These are phyloP conservation scores for Colletotrichum higginsianum DNA, from an alignment of 2,329 filamentous ascomycete species.

Conservation along the genomic window DNA sequence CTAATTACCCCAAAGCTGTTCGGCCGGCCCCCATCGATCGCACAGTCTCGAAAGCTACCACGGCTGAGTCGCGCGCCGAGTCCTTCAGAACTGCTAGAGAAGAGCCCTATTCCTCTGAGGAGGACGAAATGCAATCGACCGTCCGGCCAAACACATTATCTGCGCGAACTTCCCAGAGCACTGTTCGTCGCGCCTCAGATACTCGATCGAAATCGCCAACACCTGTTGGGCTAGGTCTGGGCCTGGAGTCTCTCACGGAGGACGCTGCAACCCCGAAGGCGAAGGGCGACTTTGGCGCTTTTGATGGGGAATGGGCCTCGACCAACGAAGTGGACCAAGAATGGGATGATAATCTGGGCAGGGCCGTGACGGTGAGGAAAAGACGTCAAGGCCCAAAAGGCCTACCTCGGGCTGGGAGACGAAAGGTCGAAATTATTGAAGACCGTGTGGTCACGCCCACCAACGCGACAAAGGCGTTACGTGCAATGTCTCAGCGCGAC, in stretches of 20 bases:
- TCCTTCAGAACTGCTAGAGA: slow-evolving; percentile 83
- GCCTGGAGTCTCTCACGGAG: slow-evolving; percentile 47
- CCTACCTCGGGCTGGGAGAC: slow-evolving; percentile 45
- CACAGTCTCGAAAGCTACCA: slow-evolving; percentile 66
- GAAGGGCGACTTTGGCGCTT: slow-evolving; percentile 66
- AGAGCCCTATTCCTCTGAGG: slow-evolving; percentile 73
- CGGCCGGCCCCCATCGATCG: slow-evolving; percentile 66
- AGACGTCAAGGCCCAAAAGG: slow-evolving; percentile 49
- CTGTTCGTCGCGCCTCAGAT: slow-evolving; percentile 57
- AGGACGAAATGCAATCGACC: slow-evolving; percentile 64
- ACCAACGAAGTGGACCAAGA: slow-evolving; percentile 65
- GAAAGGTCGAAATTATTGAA: slow-evolving; percentile 60
- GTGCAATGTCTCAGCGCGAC: slow-evolving; percentile 63
- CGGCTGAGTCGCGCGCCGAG: slow-evolving; percentile 73
- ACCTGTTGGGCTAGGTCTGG: slow-evolving; percentile 35
- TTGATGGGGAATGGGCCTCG: slow-evolving; percentile 72
- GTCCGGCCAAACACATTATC: slow-evolving; percentile 58
- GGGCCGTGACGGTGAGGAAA: slow-evolving; percentile 69
- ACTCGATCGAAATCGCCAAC: slow-evolving; percentile 44
- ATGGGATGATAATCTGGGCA: slow-evolving; percentile 68
- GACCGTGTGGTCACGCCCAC: slow-evolving; percentile 64
- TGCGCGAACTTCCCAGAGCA: slow-evolving; percentile 60
- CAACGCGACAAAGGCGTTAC: slow-evolving; percentile 65
- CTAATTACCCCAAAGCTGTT: slow-evolving; percentile 59
- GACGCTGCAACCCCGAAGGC: slow-evolving; percentile 58